phyloP scores from a whole-genome alignment of 1,284 basidiomycete genomes.

The Neolentinus lepideus region DNA sequence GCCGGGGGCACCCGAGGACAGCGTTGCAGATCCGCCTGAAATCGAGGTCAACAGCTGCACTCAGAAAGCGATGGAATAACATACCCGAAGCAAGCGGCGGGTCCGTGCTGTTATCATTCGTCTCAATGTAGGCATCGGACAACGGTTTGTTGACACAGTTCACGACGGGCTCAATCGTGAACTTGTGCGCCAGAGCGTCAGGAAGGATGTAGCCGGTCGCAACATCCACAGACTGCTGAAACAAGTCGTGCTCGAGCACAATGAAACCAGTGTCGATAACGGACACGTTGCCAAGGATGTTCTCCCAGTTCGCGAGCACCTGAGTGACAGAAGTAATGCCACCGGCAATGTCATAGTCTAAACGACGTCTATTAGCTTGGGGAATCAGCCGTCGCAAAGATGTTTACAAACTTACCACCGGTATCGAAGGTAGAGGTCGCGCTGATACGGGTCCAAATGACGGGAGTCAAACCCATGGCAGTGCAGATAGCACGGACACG shows the following conservation, averaged over 20 bases:
- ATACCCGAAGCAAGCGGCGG: slow-evolving; percentile 32
- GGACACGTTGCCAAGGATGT: slow-evolving; percentile 49
- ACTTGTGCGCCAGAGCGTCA: slow-evolving; percentile 53
- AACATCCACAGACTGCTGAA: slow-evolving; percentile 61
- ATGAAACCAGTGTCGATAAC: slow-evolving; percentile 53
- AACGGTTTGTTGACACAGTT: slow-evolving; percentile 55
- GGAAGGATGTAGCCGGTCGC: slow-evolving; percentile 67
- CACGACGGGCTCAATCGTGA: slow-evolving; percentile 56
- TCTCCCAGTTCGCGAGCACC: slow-evolving; percentile 59
- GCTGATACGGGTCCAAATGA: slow-evolving; percentile 64
- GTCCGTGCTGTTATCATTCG: slow-evolving; percentile 54
- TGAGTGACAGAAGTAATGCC: slow-evolving; percentile 52
- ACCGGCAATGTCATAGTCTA: slow-evolving; percentile 71
- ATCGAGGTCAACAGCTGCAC: slow-evolving; percentile 8
- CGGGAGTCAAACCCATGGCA: slow-evolving; percentile 60
- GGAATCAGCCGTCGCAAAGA: neutral
- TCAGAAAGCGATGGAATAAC: slow-evolving; percentile 8
- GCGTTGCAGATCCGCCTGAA: slow-evolving; percentile 18
- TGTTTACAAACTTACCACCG: slow-evolving; percentile 34
- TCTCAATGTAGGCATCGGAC: slow-evolving; percentile 60
- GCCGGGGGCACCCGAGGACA: slow-evolving; percentile 29
- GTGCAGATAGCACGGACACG: slow-evolving; percentile 74
- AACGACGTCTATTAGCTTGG: slow-evolving; percentile 4
- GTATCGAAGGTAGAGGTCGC: slow-evolving; percentile 58
- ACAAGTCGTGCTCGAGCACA: slow-evolving; percentile 71